Base-by-base conservation (phyloP, 2,329 filamentous ascomycete genomes). In the Fusarium sp. region DNA sequence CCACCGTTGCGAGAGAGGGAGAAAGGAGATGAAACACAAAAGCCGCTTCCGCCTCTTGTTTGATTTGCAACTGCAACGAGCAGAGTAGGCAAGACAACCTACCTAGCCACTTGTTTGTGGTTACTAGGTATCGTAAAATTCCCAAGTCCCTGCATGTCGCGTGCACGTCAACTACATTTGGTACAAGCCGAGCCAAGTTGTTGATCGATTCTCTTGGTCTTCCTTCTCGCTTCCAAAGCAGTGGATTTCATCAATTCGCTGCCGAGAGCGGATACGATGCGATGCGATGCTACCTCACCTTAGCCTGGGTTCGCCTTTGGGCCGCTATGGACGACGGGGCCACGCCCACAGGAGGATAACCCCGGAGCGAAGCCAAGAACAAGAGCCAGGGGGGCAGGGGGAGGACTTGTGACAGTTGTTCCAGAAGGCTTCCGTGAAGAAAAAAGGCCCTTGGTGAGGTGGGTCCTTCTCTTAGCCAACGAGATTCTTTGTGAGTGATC, bases 391-490 rank as follows among this genome's bases (percentile, higher is more conserved):
- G 11, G 34, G 7, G 14, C 34, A 15, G 31, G 24, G 40, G 59
- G 47, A 44, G 38, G 47, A 31, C 40, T 57, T 58, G 66, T 69
- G 66, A 66, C 67, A 71, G 56, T 57, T 60, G 62, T 70, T 70
- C 68, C 68, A 70, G 68, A 70, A 70, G 52, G 34, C 64, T 69
- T 70, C 64, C 50, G 55, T 21, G 55, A 69, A 69, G 40, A 57
- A 61, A 47, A 39, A 28, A 39, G 24, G 7, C 31, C 59, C 65
- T 24, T 44, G 54, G 44, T 40, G 19, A 15, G 56, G 42, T 57
- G 57, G 66, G 62, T 39, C 55, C 46, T 64, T 57, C 39, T 31
- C 39, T 31, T 17, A 31, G 22, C 17, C 40, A 50, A 60, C 54
- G 45, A 66, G 50, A 63, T 54, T 26, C 51, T 50, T 43, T 22